Evolutionary conservation across 352 stramenopile genomes (phyloP), one percentile per base, ranked within the genome.

Genomic region (Globisporangium viniferum): DNA sequence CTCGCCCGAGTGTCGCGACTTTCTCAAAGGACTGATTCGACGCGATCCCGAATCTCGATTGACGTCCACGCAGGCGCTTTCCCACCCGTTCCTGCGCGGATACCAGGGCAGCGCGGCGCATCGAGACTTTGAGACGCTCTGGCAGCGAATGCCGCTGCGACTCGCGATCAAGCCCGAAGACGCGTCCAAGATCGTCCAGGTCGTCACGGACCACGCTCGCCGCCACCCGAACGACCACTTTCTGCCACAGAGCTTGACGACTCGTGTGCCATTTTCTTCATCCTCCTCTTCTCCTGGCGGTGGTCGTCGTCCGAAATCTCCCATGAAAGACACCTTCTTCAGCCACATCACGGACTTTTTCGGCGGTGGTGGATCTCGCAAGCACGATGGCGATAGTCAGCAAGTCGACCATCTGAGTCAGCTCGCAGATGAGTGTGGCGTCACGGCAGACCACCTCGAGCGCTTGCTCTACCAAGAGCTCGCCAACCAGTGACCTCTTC

Each of bases 11-110:
- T 97, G 93, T 27, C 97, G 98, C 27, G 92, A 98, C 72, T 93
- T 99, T 35, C 77, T 99, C 61, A 95, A 91, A 31, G 71, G 90
- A 39, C 77, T 99, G 36, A 78, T 99, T 35, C 84, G 91, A 48
- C 87, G 96, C 36, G 93, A 98, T 73, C 91, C 93, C 6, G 55
- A 69, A 2, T 77, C 71, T 12, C 79, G 97, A 10, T 80, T 98
- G 22, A 97, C 86, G 0, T 84, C 93, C 0, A 73, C 90, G 8
- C 69, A 97, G 71, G 92, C 95, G 7, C 73, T 99, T 15, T 69
- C 82, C 9, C 96, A 99, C 76, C 93, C 94, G 0, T 99, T 94
- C 39, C 69, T 95, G 35, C 69, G 64, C 18, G 76, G 69, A 0
- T 95, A 95, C 64, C 62, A 41, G 1, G 69, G 57, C 31, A 88